Conservation (phyloP, 805 yeast species). For the Schizosaccharomyces cryophilus region DNA sequence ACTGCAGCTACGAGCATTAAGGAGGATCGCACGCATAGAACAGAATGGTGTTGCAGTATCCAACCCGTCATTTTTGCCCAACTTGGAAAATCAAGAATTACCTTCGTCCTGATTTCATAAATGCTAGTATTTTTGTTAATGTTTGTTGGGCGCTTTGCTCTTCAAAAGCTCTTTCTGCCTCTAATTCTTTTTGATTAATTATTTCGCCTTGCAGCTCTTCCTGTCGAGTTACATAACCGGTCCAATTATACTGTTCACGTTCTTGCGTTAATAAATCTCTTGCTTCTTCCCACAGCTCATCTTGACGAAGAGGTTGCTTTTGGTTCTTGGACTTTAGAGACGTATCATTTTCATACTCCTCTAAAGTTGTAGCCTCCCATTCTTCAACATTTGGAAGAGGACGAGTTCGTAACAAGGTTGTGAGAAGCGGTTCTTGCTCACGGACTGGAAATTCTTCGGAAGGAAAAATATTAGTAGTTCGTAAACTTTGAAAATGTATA, state of each 20-base stretch:
- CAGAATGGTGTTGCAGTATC: not conserved
- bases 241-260: not conserved
- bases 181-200: not conserved
- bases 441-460: not conserved
- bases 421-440: not conserved
- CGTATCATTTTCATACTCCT: not conserved
- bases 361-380: not conserved
- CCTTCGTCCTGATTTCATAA: not conserved
- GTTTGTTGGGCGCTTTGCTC: not conserved
- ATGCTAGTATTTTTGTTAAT: not conserved
- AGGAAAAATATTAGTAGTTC: not conserved
- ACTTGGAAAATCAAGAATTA: not conserved
- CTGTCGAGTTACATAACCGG: not conserved
- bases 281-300: not conserved
- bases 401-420: not conserved
- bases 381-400: constrained; percentile 1
- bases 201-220: not conserved
- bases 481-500: not conserved
- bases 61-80: not conserved
- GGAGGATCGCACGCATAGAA: not conserved
- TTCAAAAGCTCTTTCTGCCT: not conserved
- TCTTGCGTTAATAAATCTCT: not conserved
- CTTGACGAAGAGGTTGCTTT: not conserved
- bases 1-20: not conserved
- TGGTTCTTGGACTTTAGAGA: not conserved